A percentile compares a stretch with the other conserved stretches of the same genome.
phyloP scores from a whole-genome alignment of 441 rosid species.

The Aquilaria agallochum region DNA sequence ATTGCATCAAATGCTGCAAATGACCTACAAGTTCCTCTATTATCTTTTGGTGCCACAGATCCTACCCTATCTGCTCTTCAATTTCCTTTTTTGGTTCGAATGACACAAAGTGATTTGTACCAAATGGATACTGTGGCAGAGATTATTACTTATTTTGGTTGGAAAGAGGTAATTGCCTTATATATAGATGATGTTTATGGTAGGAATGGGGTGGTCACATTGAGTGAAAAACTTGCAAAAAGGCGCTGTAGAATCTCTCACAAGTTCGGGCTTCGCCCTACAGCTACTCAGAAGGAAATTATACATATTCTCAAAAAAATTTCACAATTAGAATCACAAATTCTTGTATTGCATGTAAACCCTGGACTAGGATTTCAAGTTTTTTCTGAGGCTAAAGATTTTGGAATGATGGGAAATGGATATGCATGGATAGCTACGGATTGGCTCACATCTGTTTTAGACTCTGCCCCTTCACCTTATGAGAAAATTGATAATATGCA shows the following conservation, averaged over 20 bases:
- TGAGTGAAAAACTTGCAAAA: constrained; percentile 53
- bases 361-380: constrained; percentile 64
- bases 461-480: constrained; percentile 44
- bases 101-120: constrained; percentile 59
- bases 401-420: constrained; percentile 63
- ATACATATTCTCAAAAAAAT: constrained; percentile 41
- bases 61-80: constrained; percentile 86
- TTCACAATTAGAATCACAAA: constrained; percentile 57
- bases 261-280: constrained; percentile 50
- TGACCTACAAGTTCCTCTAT: constrained; percentile 68
- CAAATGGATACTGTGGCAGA: constrained; percentile 90
- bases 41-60: constrained; percentile 89
- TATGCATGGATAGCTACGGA: constrained; percentile 88
- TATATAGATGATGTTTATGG: constrained; percentile 79
- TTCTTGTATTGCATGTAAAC: constrained; percentile 69
- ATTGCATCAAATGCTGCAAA: constrained; percentile 54
- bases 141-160: constrained; percentile 50
- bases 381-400: constrained; percentile 49
- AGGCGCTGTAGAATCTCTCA: constrained; percentile 44
- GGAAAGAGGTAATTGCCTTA: constrained; percentile 75
- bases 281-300: constrained; percentile 33
- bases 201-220: constrained; percentile 65
- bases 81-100: constrained; percentile 74
- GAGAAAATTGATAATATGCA: constrained; percentile 29
- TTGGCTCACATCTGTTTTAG: constrained; percentile 82